Evolutionary conservation across 257 asterid genomes (phyloP), one percentile per base, ranked within the genome.

Genomic region (Nicotiana attenuata): DNA sequence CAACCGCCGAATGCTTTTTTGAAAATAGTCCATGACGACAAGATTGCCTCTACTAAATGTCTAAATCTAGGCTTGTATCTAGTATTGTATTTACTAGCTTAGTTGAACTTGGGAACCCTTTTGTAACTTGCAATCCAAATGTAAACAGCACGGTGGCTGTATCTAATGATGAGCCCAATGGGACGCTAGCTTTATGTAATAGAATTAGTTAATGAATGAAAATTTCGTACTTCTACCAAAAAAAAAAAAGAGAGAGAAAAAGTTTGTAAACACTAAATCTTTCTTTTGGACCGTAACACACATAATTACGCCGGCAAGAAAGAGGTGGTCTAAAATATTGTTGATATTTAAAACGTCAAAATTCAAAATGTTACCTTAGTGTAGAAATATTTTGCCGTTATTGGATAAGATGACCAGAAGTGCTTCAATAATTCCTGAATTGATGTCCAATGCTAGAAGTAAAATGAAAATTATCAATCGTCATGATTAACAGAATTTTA

Each of bases 361-460:
- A 56, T 50, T 73, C 24, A 73, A 73, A 47, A 22, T 10, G 10
- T 83, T 88, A 95, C 99, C 97, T 96, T 96, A 73, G 89, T 80
- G 85, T 88, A 84, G 24, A 94, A 92, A 87, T 89, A 87, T 86
- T 89, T 92, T 28, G 96, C 89, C 73, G 97, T 91, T 69, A 96
- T 90, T n/a, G 99, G 99, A 89, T 94, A 96, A 57, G 98, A 96
- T 29, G 99, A 94, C 98, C 99, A 96, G 82, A 94, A 96, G 83
- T 96, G 99, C 87, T 92, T 94, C 88, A 94, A 81, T 86, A 94
- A 81, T 85, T 96, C 99, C 90, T 96, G 98, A 77, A 92, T 91
- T n/a, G 97, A 87, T 24, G 93, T 87, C 97, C 96, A 96, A 78
- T 94, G 98, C 98, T 94, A 85, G 81, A 85, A 85, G 80, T 61